These are phyloP conservation scores for Xylaria sp. DNA, from an alignment of 2,329 filamentous ascomycete genomes.

Conservation along the genomic window DNA sequence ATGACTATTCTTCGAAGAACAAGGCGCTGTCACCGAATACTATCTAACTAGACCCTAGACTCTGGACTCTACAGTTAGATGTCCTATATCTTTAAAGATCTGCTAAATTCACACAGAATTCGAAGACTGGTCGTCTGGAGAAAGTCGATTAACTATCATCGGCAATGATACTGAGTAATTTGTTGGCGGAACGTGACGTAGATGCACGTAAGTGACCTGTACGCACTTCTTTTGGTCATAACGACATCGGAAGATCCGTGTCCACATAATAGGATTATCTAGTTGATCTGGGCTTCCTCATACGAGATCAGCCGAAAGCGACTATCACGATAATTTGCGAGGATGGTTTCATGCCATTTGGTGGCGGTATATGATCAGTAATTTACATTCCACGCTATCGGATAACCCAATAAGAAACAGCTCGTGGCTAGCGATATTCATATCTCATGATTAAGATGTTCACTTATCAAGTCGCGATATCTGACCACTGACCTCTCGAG, in stretches of 20 bases:
- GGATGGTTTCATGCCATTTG: neutral
- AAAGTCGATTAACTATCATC: no score
- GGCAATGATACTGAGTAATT: no score
- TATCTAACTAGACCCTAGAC: neutral
- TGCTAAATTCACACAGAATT: neutral
- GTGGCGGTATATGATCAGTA: neutral
- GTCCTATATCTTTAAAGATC: no score
- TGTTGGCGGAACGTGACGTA: no score
- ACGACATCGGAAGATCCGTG: no score
- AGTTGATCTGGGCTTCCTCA: no score
- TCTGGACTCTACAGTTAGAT: neutral
- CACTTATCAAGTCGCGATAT: neutral
- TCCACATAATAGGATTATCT: no score
- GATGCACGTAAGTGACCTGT: no score
- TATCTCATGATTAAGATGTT: neutral
- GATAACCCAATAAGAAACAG: neutral
- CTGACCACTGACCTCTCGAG: neutral
- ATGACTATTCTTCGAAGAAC: neutral
- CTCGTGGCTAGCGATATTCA: neutral
- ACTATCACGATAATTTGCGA: neutral
- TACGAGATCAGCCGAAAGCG: neutral
- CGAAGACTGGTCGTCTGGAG: no score
- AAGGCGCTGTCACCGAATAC: neutral
- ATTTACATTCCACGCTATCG: neutral
- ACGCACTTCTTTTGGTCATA: no score